Conservation (phyloP, 257 asterid species). For the Misopates orontium region DNA sequence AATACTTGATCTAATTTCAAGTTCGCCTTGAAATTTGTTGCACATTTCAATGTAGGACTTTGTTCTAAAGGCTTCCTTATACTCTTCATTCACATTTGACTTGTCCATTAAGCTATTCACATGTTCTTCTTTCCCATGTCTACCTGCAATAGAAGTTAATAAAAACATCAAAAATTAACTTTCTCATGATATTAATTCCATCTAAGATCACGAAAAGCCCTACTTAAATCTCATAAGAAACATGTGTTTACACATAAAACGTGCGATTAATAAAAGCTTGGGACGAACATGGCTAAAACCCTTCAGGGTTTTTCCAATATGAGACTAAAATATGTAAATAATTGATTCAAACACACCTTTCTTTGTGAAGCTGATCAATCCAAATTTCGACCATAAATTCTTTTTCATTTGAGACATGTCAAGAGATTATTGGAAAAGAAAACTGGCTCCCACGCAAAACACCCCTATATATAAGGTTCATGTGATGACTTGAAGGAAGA, state of each 20-base stretch:
- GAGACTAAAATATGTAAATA: too few relatives aligned
- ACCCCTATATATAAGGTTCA: constrained; percentile 20
- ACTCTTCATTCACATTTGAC: constrained; percentile 58
- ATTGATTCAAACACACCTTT: constrained; percentile 38
- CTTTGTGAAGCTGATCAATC: constrained; percentile 28
- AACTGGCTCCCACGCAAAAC: neutral
- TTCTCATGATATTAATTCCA: neutral
- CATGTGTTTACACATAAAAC: neutral
- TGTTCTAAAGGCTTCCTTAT: constrained; percentile 64
- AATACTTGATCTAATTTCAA: constrained; percentile 28
- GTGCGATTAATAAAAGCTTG: neutral
- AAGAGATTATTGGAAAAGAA: neutral
- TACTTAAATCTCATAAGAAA: neutral
- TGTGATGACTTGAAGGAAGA: constrained; percentile 13
- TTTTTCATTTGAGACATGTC: constrained; percentile 26
- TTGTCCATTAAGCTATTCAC: constrained; percentile 34
- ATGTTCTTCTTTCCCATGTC: constrained; percentile 24
- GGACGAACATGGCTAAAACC: too few relatives aligned
- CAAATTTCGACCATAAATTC: constrained; percentile 31
- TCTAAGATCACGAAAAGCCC: neutral
- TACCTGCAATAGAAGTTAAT: constrained; percentile 34
- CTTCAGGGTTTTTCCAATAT: too few relatives aligned
- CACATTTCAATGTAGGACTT: constrained; percentile 64
- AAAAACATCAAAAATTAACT: neutral
- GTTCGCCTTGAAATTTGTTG: constrained; percentile 44